Evolutionary conservation across 106 monocot genomes (phyloP), one percentile per base, ranked within the genome.

Genomic region (Xerophyta viscosa): DNA sequence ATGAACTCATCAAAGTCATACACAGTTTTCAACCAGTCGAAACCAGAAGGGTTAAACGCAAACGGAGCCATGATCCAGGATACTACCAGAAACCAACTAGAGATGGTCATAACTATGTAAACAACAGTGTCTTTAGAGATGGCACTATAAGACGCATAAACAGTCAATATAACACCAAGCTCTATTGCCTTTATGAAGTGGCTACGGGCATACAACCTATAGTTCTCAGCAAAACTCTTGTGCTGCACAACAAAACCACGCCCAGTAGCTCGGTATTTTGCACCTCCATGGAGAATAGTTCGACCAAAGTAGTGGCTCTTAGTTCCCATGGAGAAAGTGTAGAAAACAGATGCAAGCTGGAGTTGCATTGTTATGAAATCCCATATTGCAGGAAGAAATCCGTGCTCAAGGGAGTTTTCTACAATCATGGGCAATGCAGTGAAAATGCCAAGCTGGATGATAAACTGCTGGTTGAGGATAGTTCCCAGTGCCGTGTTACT

Each of bases 231-330:
- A 58, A 93, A 93, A 20, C 71, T 77, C 69, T 93, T 93, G 71
- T 93, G 93, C 52, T 93, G 74, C 50, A 93, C 87, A 63, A 93
- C 93, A 72, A 93, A 93, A 11, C 93, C 93, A 33, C 93, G 87
- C 0, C 93, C 93, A 58, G 92, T 93, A 21, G 93, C 83, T 15
- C 87, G 58, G 62, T 93, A 93, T 58, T 77, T 76, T 28, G 96
- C 96, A 64, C 96, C 96, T 49, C 96, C 96, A 79, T 98, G 96
- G 54, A 98, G 96, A 66, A 98, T 82, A 36, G 96, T 98, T 52
- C 96, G 57, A 9, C 96, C 96, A 71, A 98, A 98, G 52, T 98
- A 98, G 44, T 98, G 96, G 33, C 89, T 98, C 52, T 71, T 75
- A 27, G 96, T 98, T 66, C 96, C 96, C 66, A 98, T 81, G 45